phyloP scores from a whole-genome alignment of 2,329 filamentous ascomycete species.

The Trichoderma guizhouense region DNA sequence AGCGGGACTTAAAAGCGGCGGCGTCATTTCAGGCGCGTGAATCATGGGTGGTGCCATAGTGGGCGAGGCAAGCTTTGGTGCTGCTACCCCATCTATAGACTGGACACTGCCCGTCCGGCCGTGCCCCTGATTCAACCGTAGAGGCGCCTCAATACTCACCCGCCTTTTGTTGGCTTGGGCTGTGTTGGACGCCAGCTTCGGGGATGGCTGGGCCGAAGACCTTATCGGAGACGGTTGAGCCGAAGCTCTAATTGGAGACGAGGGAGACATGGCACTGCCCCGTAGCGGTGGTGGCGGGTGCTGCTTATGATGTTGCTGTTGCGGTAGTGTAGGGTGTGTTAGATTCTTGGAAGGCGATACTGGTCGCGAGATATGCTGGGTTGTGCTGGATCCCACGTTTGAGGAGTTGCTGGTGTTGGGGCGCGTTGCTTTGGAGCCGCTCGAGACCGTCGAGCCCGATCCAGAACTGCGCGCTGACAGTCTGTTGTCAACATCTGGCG shows the following conservation, averaged over 20 bases:
- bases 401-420: conserved; percentile 33
- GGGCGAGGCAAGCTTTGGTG: conserved; percentile 35
- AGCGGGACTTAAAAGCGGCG: conserved; percentile 24
- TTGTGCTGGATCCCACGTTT: conserved; percentile 22
- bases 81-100: conserved; percentile 36
- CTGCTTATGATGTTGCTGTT: conserved; percentile 18
- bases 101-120: conserved; percentile 41
- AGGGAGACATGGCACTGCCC: conserved; percentile 23
- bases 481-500: conserved; percentile 45
- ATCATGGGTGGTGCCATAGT: conserved; percentile 33
- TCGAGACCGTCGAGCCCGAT: conserved; percentile 46
- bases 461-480: conserved; percentile 35
- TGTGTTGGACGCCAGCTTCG: conserved; percentile 34
- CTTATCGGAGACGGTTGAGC: conserved; percentile 26
- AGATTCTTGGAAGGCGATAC: conserved; percentile 49
- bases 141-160: conserved; percentile 42
- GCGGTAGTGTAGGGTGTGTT: conserved; percentile 22
- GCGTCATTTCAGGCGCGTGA: conserved; percentile 36
- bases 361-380: conserved; percentile 39
- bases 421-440: conserved; percentile 43
- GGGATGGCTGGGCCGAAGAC: conserved; percentile 34
- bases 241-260: conserved; percentile 26
- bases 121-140: conserved; percentile 36
- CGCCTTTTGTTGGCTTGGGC: conserved; percentile 36
- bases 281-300: conserved; percentile 22